A percentile compares a stretch with the other conserved stretches of the same genome.
Evolutionary conservation across 352 stramenopile species (phyloP).

Genomic region (Pelagophyceae sp.): DNA sequence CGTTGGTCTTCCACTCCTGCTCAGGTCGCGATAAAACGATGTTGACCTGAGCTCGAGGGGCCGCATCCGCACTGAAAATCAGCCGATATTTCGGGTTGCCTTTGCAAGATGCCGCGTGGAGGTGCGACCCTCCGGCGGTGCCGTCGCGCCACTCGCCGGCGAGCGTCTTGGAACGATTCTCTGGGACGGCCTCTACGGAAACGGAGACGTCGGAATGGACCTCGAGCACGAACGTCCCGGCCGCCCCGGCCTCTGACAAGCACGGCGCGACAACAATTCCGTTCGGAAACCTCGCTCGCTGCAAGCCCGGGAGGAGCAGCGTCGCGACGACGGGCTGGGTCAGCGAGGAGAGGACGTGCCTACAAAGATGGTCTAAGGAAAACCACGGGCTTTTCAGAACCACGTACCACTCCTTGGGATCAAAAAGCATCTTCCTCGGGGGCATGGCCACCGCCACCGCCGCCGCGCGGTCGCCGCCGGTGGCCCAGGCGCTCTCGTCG

Average conservation of each 20-base stretch:
- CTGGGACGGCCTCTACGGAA: slow-evolving; percentile 30
- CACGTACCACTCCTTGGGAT: slow-evolving; percentile 29
- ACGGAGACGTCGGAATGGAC: slow-evolving; percentile 66
- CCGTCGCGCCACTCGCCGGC: slow-evolving; percentile 59
- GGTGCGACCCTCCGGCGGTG: slow-evolving; percentile 58
- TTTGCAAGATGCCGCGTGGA: slow-evolving; percentile 62
- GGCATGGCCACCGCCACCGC: not conserved
- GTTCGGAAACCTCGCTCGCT: slow-evolving; percentile 48
- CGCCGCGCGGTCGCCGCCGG: not conserved
- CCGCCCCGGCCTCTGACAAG: slow-evolving; percentile 53
- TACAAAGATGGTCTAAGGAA: too few species aligned
- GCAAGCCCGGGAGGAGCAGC: slow-evolving; percentile 56
- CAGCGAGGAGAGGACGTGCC: slow-evolving; percentile 43
- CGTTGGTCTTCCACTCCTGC: slow-evolving; percentile 61
- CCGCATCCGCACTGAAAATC: slow-evolving; percentile 55
- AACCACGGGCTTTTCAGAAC: too few species aligned
- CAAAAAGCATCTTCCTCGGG: slow-evolving; percentile 18
- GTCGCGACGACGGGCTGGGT: slow-evolving; percentile 46
- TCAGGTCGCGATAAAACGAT: slow-evolving; percentile 67
- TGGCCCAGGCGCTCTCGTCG: not conserved
- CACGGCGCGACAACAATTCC: slow-evolving; percentile 61
- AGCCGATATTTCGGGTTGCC: slow-evolving; percentile 72
- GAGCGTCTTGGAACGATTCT: slow-evolving; percentile 58
- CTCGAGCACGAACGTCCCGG: slow-evolving; percentile 69
- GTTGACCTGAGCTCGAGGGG: slow-evolving; percentile 43